Base-by-base conservation (phyloP, 2,329 filamentous ascomycete genomes). In the Botrytis medusae region DNA sequence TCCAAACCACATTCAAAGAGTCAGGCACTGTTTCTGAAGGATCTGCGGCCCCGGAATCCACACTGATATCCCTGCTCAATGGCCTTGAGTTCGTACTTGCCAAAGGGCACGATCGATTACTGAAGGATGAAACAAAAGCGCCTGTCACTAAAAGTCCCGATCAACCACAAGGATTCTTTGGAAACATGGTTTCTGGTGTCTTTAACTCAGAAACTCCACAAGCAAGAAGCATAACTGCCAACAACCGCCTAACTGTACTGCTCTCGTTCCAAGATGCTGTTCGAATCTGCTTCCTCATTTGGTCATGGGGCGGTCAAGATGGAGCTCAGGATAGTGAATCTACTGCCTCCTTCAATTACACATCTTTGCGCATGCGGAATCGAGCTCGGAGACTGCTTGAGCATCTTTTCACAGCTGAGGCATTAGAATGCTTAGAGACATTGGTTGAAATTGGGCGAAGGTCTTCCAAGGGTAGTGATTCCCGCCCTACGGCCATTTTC, bases 181-280 rank as follows among this genome's bases (percentile, higher is more conserved):
- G 94, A 62, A 97, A 93, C 77, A 97, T 98, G 89, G 93, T 97
- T 1, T 96, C 94, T 0, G 94, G 94, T 1, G 93, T 97, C 0
- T 97, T 97, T 80, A 88, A 93, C 54, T 89, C 92, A 0, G 94
- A 98, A 74, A 86, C 89, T 0, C 90, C 88, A 2, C 92, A 95
- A 74, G 87, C 90, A n/a, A 90, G 94, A 67, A 94, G 91, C 74
- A 90, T 91, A 12, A 94, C 93, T n/a, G 94, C 95, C 14, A 99
- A 98, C 79, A 95, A 96, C 78, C 90, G 95, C 63, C 86, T 99
- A 34, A 98, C 96, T 0, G 95, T 99, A 32, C 87, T 98, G 61
- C 86, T 99, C n/a, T 97, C 95, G 18, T 97, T 99, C 81, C 95
- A 98, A 82, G 97, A 99, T 81, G 94, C 95, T 1, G 93, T 98